These are phyloP conservation scores for Spergularia bocconei DNA, from an alignment of 148 eudicot species.

Conservation along the genomic window DNA sequence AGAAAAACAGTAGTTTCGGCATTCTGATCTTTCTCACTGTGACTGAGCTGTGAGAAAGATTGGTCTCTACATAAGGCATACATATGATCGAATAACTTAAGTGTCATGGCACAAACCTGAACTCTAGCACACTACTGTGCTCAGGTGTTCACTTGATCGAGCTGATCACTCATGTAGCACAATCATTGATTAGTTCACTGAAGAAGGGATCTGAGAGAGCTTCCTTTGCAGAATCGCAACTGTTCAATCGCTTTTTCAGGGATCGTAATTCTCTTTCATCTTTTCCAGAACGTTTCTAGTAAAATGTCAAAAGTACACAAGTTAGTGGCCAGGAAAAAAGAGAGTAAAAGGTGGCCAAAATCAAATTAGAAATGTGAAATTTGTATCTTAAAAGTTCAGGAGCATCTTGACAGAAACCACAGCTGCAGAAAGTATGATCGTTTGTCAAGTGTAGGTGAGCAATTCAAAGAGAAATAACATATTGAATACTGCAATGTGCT, in stretches of 20 bases:
- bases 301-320: not conserved
- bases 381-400: not conserved
- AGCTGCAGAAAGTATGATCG: not conserved
- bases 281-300: conserved; percentile 66
- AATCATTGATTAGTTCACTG: conserved; percentile 39
- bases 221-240: conserved; percentile 68
- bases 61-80: not conserved
- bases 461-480: not conserved
- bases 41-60: conserved; percentile 13
- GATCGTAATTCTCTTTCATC: conserved; percentile 78
- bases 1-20: not conserved
- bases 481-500: not conserved
- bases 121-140: conserved; percentile 4
- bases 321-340: not conserved
- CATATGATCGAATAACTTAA: not conserved
- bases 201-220: conserved; percentile 70
- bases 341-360: not conserved
- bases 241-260: conserved; percentile 72
- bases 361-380: not conserved
- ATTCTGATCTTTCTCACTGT: conserved; percentile 14
- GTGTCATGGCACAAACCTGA: conserved; percentile 8
- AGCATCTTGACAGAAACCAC: not conserved
- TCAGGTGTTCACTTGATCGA: not conserved
- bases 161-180: conserved; percentile 17
- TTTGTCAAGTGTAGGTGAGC: not conserved